Evolutionary conservation across 768 basidiomycete species (phyloP).

Genomic region (Termitomyces eurrhizus): DNA sequence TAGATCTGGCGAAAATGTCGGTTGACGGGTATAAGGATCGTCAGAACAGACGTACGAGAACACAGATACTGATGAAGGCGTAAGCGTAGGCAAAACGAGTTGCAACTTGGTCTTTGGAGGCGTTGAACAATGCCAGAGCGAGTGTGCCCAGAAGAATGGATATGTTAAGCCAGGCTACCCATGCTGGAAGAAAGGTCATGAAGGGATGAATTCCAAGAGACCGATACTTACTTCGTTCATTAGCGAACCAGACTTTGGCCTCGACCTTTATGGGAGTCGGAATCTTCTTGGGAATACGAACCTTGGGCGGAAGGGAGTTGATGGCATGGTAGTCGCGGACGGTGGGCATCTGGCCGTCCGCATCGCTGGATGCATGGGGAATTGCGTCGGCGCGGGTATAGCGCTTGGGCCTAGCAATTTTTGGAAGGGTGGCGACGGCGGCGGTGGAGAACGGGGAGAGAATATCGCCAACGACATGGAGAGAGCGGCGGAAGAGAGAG

Average conservation of each 20-base stretch:
- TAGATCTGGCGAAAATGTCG: conserved; percentile 54
- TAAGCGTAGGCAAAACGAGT: conserved; percentile 81
- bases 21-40: not conserved
- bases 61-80: conserved; percentile 69
- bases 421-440: conserved; percentile 50
- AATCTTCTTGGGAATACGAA: conserved; percentile 80
- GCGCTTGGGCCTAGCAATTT: conserved; percentile 36
- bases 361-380: conserved; percentile 52
- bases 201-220: not conserved
- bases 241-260: conserved; percentile 97
- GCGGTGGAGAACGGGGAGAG: conserved; percentile 67
- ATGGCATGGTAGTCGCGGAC: conserved; percentile 77
- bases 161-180: conserved; percentile 90
- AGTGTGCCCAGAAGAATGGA: conserved; percentile 82
- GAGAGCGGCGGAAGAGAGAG: conserved; percentile 53
- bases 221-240: conserved; percentile 72
- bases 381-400: conserved; percentile 75
- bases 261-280: conserved; percentile 83
- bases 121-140: conserved; percentile 85
- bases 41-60: conserved; percentile 43
- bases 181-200: conserved; percentile 45
- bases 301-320: conserved; percentile 55
- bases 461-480: conserved; percentile 55
- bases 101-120: conserved; percentile 68
- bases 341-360: conserved; percentile 51